Evolutionary conservation across 306 rosid genomes (phyloP).

Genomic region (Corylus americana): DNA sequence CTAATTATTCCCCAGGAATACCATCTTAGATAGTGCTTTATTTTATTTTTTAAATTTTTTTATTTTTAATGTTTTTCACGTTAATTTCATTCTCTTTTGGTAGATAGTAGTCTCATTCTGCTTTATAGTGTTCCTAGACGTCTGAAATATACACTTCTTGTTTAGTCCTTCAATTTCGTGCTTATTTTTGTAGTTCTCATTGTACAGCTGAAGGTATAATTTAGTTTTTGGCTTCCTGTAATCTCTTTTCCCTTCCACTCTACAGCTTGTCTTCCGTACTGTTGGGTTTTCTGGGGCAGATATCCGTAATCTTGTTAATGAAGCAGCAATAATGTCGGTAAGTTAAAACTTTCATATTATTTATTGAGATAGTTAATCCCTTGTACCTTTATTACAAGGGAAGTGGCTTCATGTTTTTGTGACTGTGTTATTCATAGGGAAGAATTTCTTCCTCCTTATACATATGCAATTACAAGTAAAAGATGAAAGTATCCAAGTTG

Average conservation of each 20-base stretch:
- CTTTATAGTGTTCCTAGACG: neutral
- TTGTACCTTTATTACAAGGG: neutral
- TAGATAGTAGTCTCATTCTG: neutral
- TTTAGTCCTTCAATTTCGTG: slow-evolving; percentile 1
- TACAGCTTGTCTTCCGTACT: slow-evolving; percentile 94
- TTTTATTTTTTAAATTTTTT: no score
- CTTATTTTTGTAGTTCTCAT: slow-evolving; percentile 12
- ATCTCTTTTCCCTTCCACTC: slow-evolving; percentile 27
- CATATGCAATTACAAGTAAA: no score
- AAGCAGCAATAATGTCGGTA: slow-evolving; percentile 98
- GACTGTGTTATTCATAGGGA: no score
- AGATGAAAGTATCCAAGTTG: no score
- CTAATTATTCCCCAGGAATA: neutral
- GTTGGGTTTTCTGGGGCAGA: slow-evolving; percentile 99
- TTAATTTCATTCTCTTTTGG: neutral
- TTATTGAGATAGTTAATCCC: neutral
- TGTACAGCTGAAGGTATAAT: slow-evolving; percentile 14
- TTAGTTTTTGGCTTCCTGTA: slow-evolving; percentile 26
- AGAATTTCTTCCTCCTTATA: no score
- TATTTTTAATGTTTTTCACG: no score
- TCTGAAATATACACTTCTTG: neutral
- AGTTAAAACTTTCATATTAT: slow-evolving; percentile 33
- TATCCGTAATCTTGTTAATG: slow-evolving; percentile 90
- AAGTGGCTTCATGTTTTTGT: no score
- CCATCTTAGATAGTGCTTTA: neutral